Percentiles rank a stretch among this genome's conserved stretches.
These are phyloP conservation scores for Epithele typhae DNA, from an alignment of 768 basidiomycete species.

Conservation along the genomic window DNA sequence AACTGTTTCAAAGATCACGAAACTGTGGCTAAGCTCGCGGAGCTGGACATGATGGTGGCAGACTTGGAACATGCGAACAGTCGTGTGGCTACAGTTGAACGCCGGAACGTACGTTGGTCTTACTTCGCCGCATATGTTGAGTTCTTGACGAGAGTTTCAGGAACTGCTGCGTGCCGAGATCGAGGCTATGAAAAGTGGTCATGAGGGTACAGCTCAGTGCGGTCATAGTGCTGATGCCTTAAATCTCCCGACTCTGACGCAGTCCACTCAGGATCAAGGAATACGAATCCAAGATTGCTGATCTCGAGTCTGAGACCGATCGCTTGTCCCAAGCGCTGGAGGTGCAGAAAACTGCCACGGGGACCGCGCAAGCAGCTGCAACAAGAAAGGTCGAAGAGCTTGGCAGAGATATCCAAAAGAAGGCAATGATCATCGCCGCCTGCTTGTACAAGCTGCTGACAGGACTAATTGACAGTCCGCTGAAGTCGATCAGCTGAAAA, in stretches of 20 bases:
- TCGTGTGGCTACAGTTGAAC: conserved; percentile 87
- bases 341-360: conserved; percentile 46
- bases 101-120: conserved; percentile 70
- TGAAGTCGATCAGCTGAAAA: conserved; percentile 68
- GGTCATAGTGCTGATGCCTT: not conserved
- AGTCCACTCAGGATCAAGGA: conserved; percentile 54
- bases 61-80: conserved; percentile 95
- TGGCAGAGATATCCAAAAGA: conserved; percentile 53
- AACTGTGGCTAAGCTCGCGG: conserved; percentile 82
- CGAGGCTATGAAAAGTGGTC: conserved; percentile 80
- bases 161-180: conserved; percentile 96
- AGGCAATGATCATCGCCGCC: conserved; percentile 30
- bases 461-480: conserved; percentile 35
- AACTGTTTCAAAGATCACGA: conserved; percentile 72
- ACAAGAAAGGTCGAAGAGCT: conserved; percentile 58
- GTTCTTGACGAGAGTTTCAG: conserved; percentile 32
- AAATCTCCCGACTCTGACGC: not conserved
- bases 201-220: conserved; percentile 65
- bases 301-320: conserved; percentile 74
- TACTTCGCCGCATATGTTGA: not conserved
- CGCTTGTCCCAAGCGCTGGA: conserved; percentile 65
- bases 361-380: conserved; percentile 42
- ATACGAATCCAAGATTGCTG: conserved; percentile 69
- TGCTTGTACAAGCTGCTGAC: not conserved
- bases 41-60: conserved; percentile 91